A percentile compares a stretch with the other conserved stretches of the same genome.
phyloP scores from a whole-genome alignment of 495 filamentous ascomycete genomes.

The Podospora anserina region DNA sequence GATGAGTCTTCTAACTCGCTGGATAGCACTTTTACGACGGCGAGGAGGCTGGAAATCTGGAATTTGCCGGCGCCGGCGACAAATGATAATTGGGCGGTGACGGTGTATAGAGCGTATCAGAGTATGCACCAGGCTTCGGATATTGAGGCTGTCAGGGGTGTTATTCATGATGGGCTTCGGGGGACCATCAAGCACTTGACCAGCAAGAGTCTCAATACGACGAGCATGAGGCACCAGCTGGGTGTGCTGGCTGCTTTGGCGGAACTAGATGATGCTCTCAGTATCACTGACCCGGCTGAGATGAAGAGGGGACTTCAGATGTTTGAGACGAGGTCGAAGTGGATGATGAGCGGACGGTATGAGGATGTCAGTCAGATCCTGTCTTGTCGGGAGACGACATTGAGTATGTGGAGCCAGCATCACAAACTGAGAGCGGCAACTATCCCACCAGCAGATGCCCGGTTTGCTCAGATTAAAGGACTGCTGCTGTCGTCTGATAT shows the following conservation, averaged over 20 bases:
- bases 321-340: slow-evolving; percentile 63
- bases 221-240: slow-evolving; percentile 60
- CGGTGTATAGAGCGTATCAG: slow-evolving; percentile 77
- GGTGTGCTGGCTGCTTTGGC: slow-evolving; percentile 72
- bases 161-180: slow-evolving; percentile 63
- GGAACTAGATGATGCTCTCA: slow-evolving; percentile 76
- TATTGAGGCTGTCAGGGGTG: slow-evolving; percentile 44
- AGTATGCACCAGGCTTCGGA: slow-evolving; percentile 66
- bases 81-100: slow-evolving; percentile 59
- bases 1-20: slow-evolving; percentile 54
- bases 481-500: slow-evolving; percentile 71
- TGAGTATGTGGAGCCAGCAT: slow-evolving; percentile 73
- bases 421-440: slow-evolving; percentile 58
- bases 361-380: slow-evolving; percentile 75
- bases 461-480: slow-evolving; percentile 66
- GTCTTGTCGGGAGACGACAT: slow-evolving; percentile 74
- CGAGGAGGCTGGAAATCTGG: slow-evolving; percentile 87
- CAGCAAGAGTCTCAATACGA: slow-evolving; percentile 53
- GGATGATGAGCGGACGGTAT: slow-evolving; percentile 78
- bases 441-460: slow-evolving; percentile 58
- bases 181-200: slow-evolving; percentile 59
- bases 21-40: slow-evolving; percentile 73
- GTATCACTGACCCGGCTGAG: slow-evolving; percentile 53
- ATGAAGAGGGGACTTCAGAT: slow-evolving; percentile 59
- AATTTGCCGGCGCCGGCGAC: slow-evolving; percentile 72